phyloP scores from a whole-genome alignment of 2,329 filamentous ascomycete species.

The Ophiocordyceps camponoti-floridani region DNA sequence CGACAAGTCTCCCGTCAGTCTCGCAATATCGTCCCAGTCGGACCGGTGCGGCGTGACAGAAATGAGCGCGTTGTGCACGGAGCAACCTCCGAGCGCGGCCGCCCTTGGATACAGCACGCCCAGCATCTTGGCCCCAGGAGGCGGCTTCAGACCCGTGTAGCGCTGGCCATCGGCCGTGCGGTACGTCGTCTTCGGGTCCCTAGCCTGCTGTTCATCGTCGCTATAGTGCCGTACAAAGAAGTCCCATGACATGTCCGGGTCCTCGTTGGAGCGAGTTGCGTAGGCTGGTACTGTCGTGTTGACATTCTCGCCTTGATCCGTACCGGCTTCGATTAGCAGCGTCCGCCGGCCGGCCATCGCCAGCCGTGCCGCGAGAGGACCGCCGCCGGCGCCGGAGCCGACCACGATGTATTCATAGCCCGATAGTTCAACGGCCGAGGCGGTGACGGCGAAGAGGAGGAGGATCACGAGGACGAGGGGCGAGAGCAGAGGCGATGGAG shows the following conservation, averaged over 20 bases:
- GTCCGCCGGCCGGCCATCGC: slow-evolving; percentile 40
- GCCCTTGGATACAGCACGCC: slow-evolving; percentile 28
- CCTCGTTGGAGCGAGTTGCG: slow-evolving; percentile 25
- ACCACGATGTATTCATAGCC: slow-evolving; percentile 40
- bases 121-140: slow-evolving; percentile 18
- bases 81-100: slow-evolving; percentile 29
- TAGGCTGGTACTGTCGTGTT: slow-evolving; percentile 35
- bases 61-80: slow-evolving; percentile 43
- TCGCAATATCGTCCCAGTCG: slow-evolving; percentile 40
- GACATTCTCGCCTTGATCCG: slow-evolving; percentile 30
- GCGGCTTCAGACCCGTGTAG: slow-evolving; percentile 24
- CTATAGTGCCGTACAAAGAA: slow-evolving; percentile 46
- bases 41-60: slow-evolving; percentile 38
- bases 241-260: slow-evolving; percentile 39
- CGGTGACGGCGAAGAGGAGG: slow-evolving; percentile 10
- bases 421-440: slow-evolving; percentile 1
- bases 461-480: neutral
- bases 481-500: neutral
- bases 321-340: slow-evolving; percentile 42
- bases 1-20: slow-evolving; percentile 38
- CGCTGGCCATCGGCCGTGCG: slow-evolving; percentile 27
- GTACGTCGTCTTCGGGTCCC: slow-evolving; percentile 42
- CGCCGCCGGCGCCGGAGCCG: slow-evolving; percentile 42
- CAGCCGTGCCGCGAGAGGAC: slow-evolving; percentile 37
- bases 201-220: slow-evolving; percentile 30